Evolutionary conservation across 805 yeast species (phyloP).

Genomic region (Starmerella bacillaris): DNA sequence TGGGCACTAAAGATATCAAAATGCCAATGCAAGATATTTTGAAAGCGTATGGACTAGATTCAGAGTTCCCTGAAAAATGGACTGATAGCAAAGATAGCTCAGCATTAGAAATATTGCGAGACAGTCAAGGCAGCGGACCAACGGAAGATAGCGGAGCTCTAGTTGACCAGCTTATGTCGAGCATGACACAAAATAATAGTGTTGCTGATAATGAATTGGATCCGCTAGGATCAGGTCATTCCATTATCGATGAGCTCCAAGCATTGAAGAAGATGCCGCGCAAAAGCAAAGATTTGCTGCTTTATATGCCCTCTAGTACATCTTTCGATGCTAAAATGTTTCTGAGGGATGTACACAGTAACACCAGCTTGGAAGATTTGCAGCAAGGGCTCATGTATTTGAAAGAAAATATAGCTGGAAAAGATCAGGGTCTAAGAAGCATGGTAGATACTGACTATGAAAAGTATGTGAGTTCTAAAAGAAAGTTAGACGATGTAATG

Average conservation of each 20-base stretch:
- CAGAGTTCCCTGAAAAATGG: conserved; percentile 14
- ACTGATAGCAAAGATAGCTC: conserved; percentile 7
- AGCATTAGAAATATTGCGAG: conserved; percentile 8
- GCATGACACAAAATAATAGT: conserved; percentile 8
- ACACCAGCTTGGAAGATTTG: conserved; percentile 36
- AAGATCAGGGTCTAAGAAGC: conserved; percentile 30
- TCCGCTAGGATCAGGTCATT: conserved; percentile 38
- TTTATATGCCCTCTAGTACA: conserved; percentile 34
- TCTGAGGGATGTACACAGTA: conserved; percentile 36
- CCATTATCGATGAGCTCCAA: conserved; percentile 27
- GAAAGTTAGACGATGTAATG: conserved; percentile 43
- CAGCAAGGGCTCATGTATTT: conserved; percentile 31
- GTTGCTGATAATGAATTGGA: conserved; percentile 29
- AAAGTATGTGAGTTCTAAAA: conserved; percentile 46
- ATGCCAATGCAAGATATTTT: conserved; percentile 9
- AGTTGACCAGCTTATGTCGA: conserved; percentile 18
- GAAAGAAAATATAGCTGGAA: conserved; percentile 32
- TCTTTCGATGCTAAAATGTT: conserved; percentile 41
- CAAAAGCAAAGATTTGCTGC: conserved; percentile 24
- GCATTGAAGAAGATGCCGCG: background rate
- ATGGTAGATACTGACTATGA: conserved; percentile 44
- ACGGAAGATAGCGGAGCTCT: conserved; percentile 12
- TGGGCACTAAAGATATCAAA: too few species aligned
- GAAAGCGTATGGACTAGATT: conserved; percentile 13
- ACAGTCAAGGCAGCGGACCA: conserved; percentile 3